Percentiles rank a stretch among this genome's conserved stretches.
These are phyloP conservation scores for Aspergillus ochraceoroseus DNA, from an alignment of 2,329 filamentous ascomycete species.

Conservation along the genomic window DNA sequence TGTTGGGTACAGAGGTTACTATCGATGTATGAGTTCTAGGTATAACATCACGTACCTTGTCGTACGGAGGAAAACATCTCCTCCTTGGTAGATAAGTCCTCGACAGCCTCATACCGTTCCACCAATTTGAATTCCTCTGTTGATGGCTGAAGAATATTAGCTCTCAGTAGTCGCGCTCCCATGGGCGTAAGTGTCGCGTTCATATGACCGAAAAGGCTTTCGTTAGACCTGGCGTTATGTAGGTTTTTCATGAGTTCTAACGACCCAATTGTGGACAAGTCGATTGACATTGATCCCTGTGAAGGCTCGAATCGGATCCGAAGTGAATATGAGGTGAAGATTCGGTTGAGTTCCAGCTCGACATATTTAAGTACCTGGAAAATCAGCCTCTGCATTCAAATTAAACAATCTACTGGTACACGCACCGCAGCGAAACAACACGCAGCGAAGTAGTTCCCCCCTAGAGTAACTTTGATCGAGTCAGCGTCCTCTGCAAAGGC, in stretches of 20 bases:
- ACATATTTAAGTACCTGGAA: constrained; percentile 73
- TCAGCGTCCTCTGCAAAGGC: constrained; percentile 76
- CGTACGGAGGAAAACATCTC: constrained; percentile 77
- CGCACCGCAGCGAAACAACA: constrained; percentile 81
- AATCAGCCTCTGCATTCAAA: no score
- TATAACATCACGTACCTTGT: constrained; percentile 49
- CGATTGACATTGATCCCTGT: constrained; percentile 93
- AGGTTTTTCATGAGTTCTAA: constrained; percentile 88
- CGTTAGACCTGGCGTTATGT: constrained; percentile 68
- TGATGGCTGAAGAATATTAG: constrained; percentile 82
- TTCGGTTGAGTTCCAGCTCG: constrained; percentile 62
- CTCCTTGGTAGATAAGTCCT: constrained; percentile 75
- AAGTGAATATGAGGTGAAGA: constrained; percentile 72
- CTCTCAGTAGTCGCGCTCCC: constrained; percentile 76
- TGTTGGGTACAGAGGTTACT: constrained; percentile 29
- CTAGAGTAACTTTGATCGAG: constrained; percentile 70
- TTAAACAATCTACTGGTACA: no score
- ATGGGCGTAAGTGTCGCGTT: constrained; percentile 84
- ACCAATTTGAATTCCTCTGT: constrained; percentile 65
- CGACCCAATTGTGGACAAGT: constrained; percentile 77
- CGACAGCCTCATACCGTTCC: constrained; percentile 73
- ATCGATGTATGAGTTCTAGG: not conserved
- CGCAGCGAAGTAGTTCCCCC: constrained; percentile 79
- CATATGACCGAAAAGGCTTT: constrained; percentile 77
- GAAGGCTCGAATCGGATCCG: constrained; percentile 82